These are phyloP conservation scores for Margaritispora aquatica DNA, from an alignment of 495 filamentous ascomycete species.

Conservation along the genomic window DNA sequence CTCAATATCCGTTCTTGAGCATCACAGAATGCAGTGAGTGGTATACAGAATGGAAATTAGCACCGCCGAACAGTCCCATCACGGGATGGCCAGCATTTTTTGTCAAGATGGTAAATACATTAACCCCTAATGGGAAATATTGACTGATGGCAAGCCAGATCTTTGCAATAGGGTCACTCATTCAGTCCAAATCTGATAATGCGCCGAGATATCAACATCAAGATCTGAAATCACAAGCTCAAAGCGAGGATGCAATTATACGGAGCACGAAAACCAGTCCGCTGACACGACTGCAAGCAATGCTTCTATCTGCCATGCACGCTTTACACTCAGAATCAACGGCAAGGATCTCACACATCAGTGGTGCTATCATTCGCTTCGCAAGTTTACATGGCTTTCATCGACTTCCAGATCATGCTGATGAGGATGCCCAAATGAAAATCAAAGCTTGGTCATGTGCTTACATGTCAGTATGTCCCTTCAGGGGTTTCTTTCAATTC, in stretches of 20 bases:
- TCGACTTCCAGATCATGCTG: not conserved
- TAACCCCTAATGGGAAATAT: not conserved
- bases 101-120: constrained; percentile 3
- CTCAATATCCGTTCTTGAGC: constrained; percentile 7
- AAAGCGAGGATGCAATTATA: constrained; percentile 3
- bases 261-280: not conserved
- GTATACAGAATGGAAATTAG: not conserved
- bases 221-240: constrained; percentile 6
- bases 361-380: constrained; percentile 2
- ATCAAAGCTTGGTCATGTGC: constrained; percentile 4
- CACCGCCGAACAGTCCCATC: not conserved
- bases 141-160: not conserved
- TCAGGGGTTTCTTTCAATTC: not conserved
- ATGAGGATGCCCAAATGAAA: constrained; percentile 1
- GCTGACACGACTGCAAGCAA: constrained; percentile 2
- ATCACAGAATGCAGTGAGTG: constrained; percentile 1
- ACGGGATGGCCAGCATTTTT: not conserved
- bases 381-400: constrained; percentile 8
- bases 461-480: constrained; percentile 1
- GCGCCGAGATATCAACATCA: constrained; percentile 2
- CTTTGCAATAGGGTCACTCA: constrained; percentile 4
- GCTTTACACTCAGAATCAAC: constrained; percentile 6
- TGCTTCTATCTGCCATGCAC: constrained; percentile 6
- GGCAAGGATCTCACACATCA: not conserved
- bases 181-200: constrained; percentile 8